Conservation (phyloP, 495 filamentous ascomycete species). For the Cenococcum geophilum region DNA sequence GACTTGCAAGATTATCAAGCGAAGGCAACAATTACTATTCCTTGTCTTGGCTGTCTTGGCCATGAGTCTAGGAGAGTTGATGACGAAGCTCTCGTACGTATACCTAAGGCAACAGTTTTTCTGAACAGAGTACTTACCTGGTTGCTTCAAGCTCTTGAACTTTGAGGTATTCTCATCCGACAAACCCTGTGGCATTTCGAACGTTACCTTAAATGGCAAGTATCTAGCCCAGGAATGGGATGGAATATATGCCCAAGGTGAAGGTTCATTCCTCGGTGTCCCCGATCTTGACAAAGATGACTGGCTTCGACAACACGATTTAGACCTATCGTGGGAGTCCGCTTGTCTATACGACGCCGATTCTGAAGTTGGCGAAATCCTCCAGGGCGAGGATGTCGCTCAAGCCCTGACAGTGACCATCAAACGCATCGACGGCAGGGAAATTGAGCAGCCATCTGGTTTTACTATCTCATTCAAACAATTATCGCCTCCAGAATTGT, state of each 20-base stretch:
- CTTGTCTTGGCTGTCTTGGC: conserved; percentile 31
- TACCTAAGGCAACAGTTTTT: conserved; percentile 30
- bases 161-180: conserved; percentile 27
- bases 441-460: conserved; percentile 24
- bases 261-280: conserved; percentile 20
- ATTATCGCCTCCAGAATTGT: conserved; percentile 27
- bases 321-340: conserved; percentile 30
- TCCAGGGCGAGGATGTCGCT: conserved; percentile 15
- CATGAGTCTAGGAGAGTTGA: conserved; percentile 12
- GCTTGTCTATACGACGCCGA: conserved; percentile 27
- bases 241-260: conserved; percentile 21
- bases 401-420: conserved; percentile 29
- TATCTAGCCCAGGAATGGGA: conserved; percentile 31
- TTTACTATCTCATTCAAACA: conserved; percentile 33
- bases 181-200: conserved; percentile 28
- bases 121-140: conserved; percentile 17
- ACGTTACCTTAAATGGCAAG: conserved; percentile 31
- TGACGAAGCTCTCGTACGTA: conserved; percentile 40
- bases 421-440: conserved; percentile 26
- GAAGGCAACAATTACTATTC: conserved; percentile 33
- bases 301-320: conserved; percentile 25
- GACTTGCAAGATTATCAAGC: conserved; percentile 28
- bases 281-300: conserved; percentile 22
- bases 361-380: conserved; percentile 5
- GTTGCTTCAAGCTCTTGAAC: conserved; percentile 28